A percentile compares a stretch with the other conserved stretches of the same genome.
These are phyloP conservation scores for Funneliformis caledonium DNA, from an alignment of 371 early-diverging fungal species.

Conservation along the genomic window DNA sequence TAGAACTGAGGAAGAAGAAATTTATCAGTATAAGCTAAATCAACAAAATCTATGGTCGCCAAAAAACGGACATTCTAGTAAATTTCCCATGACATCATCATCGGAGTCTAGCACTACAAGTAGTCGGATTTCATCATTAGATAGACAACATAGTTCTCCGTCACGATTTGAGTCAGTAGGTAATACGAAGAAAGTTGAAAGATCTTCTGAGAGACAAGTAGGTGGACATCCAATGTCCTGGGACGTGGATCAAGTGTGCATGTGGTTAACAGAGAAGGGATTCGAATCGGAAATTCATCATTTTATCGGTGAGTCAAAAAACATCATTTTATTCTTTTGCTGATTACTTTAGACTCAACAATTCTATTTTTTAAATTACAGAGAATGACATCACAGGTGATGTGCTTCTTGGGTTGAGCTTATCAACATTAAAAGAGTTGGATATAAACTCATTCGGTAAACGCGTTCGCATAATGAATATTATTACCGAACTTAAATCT, in stretches of 20 bases:
- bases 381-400: conserved; percentile 79
- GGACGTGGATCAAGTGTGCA: conserved; percentile 63
- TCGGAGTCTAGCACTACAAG: background rate
- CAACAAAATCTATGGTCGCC: background rate
- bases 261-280: conserved; percentile 63
- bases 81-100: background rate
- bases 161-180: background rate
- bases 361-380: conserved; percentile 32
- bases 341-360: background rate
- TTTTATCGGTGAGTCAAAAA: conserved; percentile 59
- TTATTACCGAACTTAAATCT: conserved; percentile 59
- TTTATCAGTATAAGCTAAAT: background rate
- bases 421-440: conserved; percentile 69
- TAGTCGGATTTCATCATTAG: background rate
- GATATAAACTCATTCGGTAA: conserved; percentile 71
- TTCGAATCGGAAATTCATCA: conserved; percentile 56
- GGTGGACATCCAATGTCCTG: conserved; percentile 53
- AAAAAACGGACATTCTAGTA: background rate
- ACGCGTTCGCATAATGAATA: conserved; percentile 68
- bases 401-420: conserved; percentile 61
- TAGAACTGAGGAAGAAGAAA: background rate
- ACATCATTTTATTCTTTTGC: background rate
- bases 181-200: background rate
- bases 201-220: background rate
- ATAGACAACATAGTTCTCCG: background rate